Conservation (phyloP, 352 stramenopile species). For the Pythium myriotylum region DNA sequence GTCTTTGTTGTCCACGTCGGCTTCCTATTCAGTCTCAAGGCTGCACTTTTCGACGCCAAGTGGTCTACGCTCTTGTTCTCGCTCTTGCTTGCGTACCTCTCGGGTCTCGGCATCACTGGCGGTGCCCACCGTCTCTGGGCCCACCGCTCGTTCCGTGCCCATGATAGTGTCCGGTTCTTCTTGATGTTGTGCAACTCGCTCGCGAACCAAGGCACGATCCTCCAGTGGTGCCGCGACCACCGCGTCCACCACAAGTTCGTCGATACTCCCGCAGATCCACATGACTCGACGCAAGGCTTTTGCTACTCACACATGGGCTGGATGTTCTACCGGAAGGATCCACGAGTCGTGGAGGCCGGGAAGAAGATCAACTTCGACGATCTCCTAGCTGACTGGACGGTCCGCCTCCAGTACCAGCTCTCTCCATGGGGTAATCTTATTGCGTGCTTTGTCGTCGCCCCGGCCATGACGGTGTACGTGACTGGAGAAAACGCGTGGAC, state of each 20-base stretch:
- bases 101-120: constrained; percentile 96
- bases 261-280: constrained; percentile 93
- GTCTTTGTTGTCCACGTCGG: constrained; percentile 93
- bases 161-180: constrained; percentile 89
- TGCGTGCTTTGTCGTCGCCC: constrained; percentile 98
- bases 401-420: constrained; percentile 96
- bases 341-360: constrained; percentile 86
- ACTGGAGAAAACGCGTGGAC: constrained; percentile 95
- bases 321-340: constrained; percentile 98
- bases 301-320: constrained; percentile 99
- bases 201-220: constrained; percentile 98
- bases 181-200: constrained; percentile 98
- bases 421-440: constrained; percentile 98
- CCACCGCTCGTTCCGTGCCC: constrained; percentile 95
- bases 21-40: constrained; percentile 85
- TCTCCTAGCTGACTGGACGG: constrained; percentile 94
- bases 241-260: constrained; percentile 99
- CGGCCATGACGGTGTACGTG: constrained; percentile 81
- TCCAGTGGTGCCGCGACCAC: constrained; percentile 98
- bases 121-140: constrained; percentile 97
- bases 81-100: constrained; percentile 94
- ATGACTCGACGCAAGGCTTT: constrained; percentile 97
- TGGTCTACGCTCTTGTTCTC: constrained; percentile 89
- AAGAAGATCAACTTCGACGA: constrained; percentile 97
- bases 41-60: constrained; percentile 71